These are phyloP conservation scores for Kodamaea anthophila DNA, from an alignment of 1,139 yeast species.

Conservation along the genomic window DNA sequence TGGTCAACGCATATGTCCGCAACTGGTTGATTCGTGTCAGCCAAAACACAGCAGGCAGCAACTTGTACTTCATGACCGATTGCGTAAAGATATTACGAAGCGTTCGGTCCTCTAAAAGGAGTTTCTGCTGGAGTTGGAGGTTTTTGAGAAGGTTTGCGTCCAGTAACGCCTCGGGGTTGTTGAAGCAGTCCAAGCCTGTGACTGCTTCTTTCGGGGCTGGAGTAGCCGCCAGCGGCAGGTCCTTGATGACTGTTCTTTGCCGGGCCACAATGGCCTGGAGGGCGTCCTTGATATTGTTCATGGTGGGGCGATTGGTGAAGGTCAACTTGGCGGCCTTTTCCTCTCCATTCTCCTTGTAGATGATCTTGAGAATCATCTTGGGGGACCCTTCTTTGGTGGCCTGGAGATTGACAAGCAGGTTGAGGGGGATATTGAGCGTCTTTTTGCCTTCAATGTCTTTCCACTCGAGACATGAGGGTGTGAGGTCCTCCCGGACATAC, in stretches of 20 bases:
- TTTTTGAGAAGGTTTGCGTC: conserved; percentile 53
- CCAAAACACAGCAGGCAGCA: conserved; percentile 87
- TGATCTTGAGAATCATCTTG: conserved; percentile 61
- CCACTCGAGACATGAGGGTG: conserved; percentile 66
- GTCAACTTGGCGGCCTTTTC: conserved; percentile 49
- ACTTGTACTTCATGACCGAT: conserved; percentile 73
- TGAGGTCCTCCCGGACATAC: conserved; percentile 56
- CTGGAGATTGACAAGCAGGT: conserved; percentile 54
- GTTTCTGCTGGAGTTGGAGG: conserved; percentile 69
- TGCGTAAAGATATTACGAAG: conserved; percentile 77
- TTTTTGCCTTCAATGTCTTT: conserved; percentile 59
- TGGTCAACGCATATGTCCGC: conserved; percentile 79
- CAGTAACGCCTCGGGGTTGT: conserved; percentile 23
- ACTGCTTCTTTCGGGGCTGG: conserved; percentile 4
- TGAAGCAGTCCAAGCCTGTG: conserved; percentile 11
- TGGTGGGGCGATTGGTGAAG: conserved; percentile 65
- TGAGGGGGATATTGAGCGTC: conserved; percentile 43
- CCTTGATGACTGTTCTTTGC: conserved; percentile 46
- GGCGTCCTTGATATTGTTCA: conserved; percentile 67
- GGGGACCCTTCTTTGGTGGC: conserved; percentile 70
- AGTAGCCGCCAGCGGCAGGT: conserved; percentile 9
- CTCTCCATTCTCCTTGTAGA: conserved; percentile 35
- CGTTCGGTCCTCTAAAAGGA: conserved; percentile 64
- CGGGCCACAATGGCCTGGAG: conserved; percentile 69
- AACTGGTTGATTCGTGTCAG: conserved; percentile 70